These are phyloP conservation scores for Collybia mongolica DNA, from an alignment of 768 basidiomycete species.

Conservation along the genomic window DNA sequence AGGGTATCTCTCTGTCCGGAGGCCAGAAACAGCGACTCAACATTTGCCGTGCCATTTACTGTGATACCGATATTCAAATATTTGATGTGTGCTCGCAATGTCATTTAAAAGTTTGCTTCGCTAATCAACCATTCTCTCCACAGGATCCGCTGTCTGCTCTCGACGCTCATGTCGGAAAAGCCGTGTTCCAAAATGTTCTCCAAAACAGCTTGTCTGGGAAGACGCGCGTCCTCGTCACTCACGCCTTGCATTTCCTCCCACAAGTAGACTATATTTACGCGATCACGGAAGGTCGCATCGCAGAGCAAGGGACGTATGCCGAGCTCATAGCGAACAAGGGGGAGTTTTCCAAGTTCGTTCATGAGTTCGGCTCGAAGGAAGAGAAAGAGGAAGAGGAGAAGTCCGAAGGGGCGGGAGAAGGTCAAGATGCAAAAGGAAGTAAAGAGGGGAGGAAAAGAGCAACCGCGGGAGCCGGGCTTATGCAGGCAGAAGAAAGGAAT, in stretches of 20 bases:
- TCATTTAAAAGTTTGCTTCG: background rate
- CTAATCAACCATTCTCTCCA: background rate
- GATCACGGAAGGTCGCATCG: constrained; percentile 72
- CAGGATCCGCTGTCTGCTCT: constrained; percentile 87
- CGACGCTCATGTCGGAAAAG: constrained; percentile 89
- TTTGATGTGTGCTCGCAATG: constrained; percentile 54
- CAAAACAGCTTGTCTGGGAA: constrained; percentile 60
- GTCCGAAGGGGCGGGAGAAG: constrained; percentile 32
- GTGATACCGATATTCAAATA: constrained; percentile 80
- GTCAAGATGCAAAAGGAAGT: constrained; percentile 30
- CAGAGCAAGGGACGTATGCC: constrained; percentile 76
- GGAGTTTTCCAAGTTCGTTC: constrained; percentile 71
- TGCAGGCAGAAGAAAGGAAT: constrained; percentile 85
- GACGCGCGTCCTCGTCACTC: constrained; percentile 88
- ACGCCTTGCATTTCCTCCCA: constrained; percentile 87
- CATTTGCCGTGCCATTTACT: constrained; percentile 87
- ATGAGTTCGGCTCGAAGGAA: constrained; percentile 75
- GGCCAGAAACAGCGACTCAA: constrained; percentile 80
- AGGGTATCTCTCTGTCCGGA: constrained; percentile 86
- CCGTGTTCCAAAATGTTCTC: constrained; percentile 83
- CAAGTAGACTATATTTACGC: constrained; percentile 85
- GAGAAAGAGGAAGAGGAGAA: constrained; percentile 48
- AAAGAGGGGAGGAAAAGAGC: constrained; percentile 34
- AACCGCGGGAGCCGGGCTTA: constrained; percentile 51
- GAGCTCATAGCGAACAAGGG: constrained; percentile 65